These are phyloP conservation scores for Phaffia rhodozyma DNA, from an alignment of 1,284 basidiomycete species.

Conservation along the genomic window DNA sequence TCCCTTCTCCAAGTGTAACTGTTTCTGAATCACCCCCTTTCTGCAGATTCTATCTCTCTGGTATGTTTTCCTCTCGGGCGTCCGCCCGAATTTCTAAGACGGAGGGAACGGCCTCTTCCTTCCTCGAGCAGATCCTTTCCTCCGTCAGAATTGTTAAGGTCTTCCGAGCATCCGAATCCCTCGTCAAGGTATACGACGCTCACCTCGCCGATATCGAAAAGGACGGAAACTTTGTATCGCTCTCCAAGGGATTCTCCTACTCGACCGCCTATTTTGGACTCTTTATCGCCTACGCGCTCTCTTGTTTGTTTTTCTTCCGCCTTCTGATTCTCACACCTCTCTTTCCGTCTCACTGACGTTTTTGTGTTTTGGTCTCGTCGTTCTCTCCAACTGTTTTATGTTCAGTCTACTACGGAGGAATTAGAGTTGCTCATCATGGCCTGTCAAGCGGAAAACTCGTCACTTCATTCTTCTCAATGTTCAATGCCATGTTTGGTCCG, in stretches of 20 bases:
- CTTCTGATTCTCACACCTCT: not conserved
- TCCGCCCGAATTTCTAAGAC: slow-evolving; percentile 27
- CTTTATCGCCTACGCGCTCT: slow-evolving; percentile 9
- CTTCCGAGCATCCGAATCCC: slow-evolving; percentile 23
- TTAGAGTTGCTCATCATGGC: slow-evolving; percentile 21
- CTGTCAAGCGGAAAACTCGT: slow-evolving; percentile 23
- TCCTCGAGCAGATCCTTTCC: slow-evolving; percentile 36
- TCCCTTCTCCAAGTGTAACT: not conserved
- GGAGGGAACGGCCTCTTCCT: slow-evolving; percentile 33
- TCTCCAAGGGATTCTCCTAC: slow-evolving; percentile 13
- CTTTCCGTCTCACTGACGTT: not conserved
- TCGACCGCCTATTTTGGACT: slow-evolving; percentile 2
- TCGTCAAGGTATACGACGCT: slow-evolving; percentile 13
- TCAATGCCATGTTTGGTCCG: slow-evolving; percentile 4
- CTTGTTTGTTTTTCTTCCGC: not conserved
- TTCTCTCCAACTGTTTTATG: slow-evolving; percentile 23
- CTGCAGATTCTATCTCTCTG: slow-evolving; percentile 27
- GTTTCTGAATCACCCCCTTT: too few relatives aligned
- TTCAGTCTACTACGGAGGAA: slow-evolving; percentile 28
- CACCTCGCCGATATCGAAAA: slow-evolving; percentile 10
- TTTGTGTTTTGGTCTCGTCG: not conserved
- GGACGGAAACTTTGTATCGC: slow-evolving; percentile 8
- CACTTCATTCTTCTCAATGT: slow-evolving; percentile 18
- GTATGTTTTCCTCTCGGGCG: slow-evolving; percentile 28
- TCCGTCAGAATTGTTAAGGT: slow-evolving; percentile 37